Evolutionary conservation across 768 basidiomycete genomes (phyloP).

Genomic region (Tephrocybe sp.): DNA sequence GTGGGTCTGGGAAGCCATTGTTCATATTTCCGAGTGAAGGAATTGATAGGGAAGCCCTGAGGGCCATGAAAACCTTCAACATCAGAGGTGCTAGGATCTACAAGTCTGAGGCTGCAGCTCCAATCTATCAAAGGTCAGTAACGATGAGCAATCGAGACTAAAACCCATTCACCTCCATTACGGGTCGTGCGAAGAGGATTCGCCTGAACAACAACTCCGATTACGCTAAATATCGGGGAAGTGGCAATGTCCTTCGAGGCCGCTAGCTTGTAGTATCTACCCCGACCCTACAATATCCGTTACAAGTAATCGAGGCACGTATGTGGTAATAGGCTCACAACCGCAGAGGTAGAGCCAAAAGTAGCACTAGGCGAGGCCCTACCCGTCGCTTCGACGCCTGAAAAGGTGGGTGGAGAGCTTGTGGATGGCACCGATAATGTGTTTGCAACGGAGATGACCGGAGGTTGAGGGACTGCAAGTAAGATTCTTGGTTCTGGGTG

Average conservation of each 20-base stretch:
- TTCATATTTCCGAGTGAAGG: constrained; percentile 45
- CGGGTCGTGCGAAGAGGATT: constrained; percentile 15
- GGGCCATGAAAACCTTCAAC: constrained; percentile 19
- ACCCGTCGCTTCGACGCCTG: too few relatives aligned
- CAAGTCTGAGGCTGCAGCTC: constrained; percentile 39
- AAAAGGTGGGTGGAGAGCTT: too few relatives aligned
- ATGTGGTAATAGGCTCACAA: too few relatives aligned
- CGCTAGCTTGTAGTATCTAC: constrained; percentile 16
- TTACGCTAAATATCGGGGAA: constrained; percentile 15
- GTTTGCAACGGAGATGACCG: not conserved
- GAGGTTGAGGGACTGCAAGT: not conserved
- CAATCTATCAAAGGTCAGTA: constrained; percentile 35
- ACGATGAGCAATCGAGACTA: not conserved
- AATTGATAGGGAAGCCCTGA: constrained; percentile 37
- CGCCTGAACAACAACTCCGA: constrained; percentile 21
- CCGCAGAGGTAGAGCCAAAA: too few relatives aligned
- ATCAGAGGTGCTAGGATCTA: constrained; percentile 49
- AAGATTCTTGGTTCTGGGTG: not conserved
- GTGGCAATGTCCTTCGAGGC: constrained; percentile 1
- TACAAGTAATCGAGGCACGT: too few relatives aligned
- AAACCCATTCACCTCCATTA: constrained; percentile 24
- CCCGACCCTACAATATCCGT: constrained; percentile 12
- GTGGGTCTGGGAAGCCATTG: constrained; percentile 51
- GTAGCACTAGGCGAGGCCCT: too few relatives aligned
- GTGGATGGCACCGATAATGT: not conserved